Evolutionary conservation across 2,329 filamentous ascomycete species (phyloP), one percentile per base, ranked within the genome.

Genomic region (Aspergillus cejpii): DNA sequence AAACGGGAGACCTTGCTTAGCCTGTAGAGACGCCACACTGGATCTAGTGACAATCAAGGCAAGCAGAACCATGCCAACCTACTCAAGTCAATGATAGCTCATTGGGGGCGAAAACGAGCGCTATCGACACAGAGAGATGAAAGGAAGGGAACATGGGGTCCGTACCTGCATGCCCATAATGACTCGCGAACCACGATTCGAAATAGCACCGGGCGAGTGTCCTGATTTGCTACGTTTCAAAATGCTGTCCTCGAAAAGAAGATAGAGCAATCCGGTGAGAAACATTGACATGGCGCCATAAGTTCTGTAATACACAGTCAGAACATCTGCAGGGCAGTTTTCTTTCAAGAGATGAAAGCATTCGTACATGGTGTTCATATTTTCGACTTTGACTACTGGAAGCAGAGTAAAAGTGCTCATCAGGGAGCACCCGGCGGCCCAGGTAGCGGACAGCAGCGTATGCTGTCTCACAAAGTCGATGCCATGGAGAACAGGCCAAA

Each of bases 371-470:
- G 87, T 73, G 44, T 73, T 75, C 3, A 88, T 63, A 55, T 85
- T 80, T 62, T 98, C 94, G 1, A 80, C 72, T 66, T 97, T 98
- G 66, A 86, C 83, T 2, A 87, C 92, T 1, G 87, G 85, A 1
- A 98, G 74, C 11, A 97, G 68, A 0, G 92, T 98, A 60, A 98
- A 98, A 2, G 79, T 77, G 63, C 91, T 92, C 89, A 97, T 95
- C 3, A 83, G 70, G 1, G 83, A 54, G 65, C 90, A 96, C 3
- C 86, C 85, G 28, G 83, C 57, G 6, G 78, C 75, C 92, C 92
- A 98, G 0, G 81, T 80, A 0, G 73, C 67, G 41, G 79, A 78
- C 2, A 94, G 74, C 3, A 77, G 60, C 10, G 71, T 61, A 59
- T 97, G 84, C 20, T 77, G 69, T 41, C 70, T 74, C 6, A 96